Base-by-base conservation (phyloP, 345 rosid genomes). In the Eutrema japonicum region DNA sequence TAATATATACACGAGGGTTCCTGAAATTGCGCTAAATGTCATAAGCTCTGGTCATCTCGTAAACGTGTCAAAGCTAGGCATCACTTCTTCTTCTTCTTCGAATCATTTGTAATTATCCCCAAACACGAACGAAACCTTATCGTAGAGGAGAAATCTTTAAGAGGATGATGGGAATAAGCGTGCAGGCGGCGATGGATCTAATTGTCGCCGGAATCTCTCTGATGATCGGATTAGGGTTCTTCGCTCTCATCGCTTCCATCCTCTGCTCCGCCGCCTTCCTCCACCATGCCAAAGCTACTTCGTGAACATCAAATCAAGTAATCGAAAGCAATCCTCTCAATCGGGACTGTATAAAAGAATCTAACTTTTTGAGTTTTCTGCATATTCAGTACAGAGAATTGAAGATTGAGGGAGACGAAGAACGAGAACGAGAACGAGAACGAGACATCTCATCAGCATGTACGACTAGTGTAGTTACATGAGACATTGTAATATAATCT, bases 181-280 rank as follows among this genome's bases (percentile, higher is more conserved):
- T 89, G 41, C 96, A 86, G 78, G 70, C 83, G 52, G 7, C 84
- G 2, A 33, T 89, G 73, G 98, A 93, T 85, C 71, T 89, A 74
- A 68, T 75, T 53, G 84, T 93, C 51, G 97, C 97, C 4, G 92
- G 90, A 55, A 64, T 91, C 71, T 93, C 96, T n/a, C 75, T 93
- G 26, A 65, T 80, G 81, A 75, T 93, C 53, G 96, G 97, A 27
- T 80, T 91, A 45, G 90, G 91, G 7, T 73, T 91, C 72, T 93
- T 91, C 78, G 80, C 87, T 50, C 78, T 88, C 73, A 81, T 88
- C 43, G 84, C 96, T 61, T 78, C 86, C 48, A 57, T 93, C 50
- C 89, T 93, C 52, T 93, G 98, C 78, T 86, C 87, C 42, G 89
- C 82, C 46, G 96, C 97, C 70, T 93, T 93, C 86, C 56, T 89